These are phyloP conservation scores for Zanthoxylum bungeanum DNA, from an alignment of 345 rosid genomes.

Conservation along the genomic window DNA sequence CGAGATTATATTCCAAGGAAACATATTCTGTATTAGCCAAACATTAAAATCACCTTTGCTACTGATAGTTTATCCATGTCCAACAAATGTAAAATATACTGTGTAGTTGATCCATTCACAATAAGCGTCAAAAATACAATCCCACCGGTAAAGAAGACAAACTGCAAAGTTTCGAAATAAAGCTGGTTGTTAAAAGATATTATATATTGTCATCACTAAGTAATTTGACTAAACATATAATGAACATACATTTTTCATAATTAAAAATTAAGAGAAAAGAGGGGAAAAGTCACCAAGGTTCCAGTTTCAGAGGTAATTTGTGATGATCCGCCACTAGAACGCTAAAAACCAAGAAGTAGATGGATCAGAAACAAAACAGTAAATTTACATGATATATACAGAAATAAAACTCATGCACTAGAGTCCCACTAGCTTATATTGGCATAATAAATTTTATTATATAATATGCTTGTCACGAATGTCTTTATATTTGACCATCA, in stretches of 20 bases:
- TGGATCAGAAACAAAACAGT: conserved; percentile 6
- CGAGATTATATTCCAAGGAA: background rate
- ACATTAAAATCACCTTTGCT: conserved; percentile 82
- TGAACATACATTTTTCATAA: conserved; percentile 5
- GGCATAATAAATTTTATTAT: background rate
- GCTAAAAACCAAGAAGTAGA: conserved; percentile 36
- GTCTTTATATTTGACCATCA: background rate
- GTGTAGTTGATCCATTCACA: conserved; percentile 91
- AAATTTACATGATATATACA: background rate
- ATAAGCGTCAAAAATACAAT: conserved; percentile 88
- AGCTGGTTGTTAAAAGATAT: background rate
- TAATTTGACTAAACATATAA: conserved; percentile 1
- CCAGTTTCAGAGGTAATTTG: conserved; percentile 63
- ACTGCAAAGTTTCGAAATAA: conserved; percentile 41
- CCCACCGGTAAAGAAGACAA: conserved; percentile 94
- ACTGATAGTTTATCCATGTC: conserved; percentile 69
- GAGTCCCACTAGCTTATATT: background rate
- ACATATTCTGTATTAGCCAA: background rate
- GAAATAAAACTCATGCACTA: background rate
- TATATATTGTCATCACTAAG: background rate
- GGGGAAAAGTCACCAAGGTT: conserved; percentile 55
- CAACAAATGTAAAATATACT: conserved; percentile 69
- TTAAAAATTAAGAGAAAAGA: background rate
- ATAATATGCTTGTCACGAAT: background rate
- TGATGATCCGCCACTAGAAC: conserved; percentile 48